Base-by-base conservation (phyloP, 2,329 filamentous ascomycete genomes). In the Ascomycota sp. region DNA sequence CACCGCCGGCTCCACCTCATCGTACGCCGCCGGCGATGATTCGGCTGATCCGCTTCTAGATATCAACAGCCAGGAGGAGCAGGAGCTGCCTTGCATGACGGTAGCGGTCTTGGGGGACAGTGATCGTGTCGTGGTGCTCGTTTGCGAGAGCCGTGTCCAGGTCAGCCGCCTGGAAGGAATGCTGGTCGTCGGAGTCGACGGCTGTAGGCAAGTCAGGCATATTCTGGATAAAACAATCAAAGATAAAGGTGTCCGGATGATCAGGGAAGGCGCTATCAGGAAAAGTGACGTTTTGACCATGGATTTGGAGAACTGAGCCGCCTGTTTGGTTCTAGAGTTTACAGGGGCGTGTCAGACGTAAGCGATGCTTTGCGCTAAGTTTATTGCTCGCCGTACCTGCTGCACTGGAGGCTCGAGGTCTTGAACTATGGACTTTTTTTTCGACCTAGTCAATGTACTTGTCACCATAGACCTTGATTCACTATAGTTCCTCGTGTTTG, bases 141-240 rank as follows among this genome's bases (percentile, higher is more conserved):
- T 85, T 9, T 79, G 91, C 63, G 89, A 95, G 61, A 89, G 75
- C 32, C 70, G 81, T 28, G 75, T 93, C n/a, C 78, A 91, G 51
- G 69, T 78, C 37, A 65, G 65, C 33, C 67, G 83, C 33, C 48
- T 95, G 35, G 86, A 98, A 56, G 79, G 79, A 1, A 92, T 98
- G 85, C 57, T 98, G 41, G 82, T 80, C 0, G 82, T 93, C 1
- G 86, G 78, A 0, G 72, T 94, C 29, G 85, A 94, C 48, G 89
- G 85, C 5, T 95, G 86, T 52, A 82, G 76, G 53, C 76, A 85
- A 47, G 73, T 95, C 24, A 67, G 80, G 38, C 65, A 71, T 39
- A 76, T 93, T 29, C 48, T 98, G 43, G 85, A 95, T 50, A 61
- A 63, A 6, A 75, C 91, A 10, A 74, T 95, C 27, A 70, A 75